Conservation (phyloP, 2,329 filamentous ascomycete genomes). For the Podosphaera leucotricha region DNA sequence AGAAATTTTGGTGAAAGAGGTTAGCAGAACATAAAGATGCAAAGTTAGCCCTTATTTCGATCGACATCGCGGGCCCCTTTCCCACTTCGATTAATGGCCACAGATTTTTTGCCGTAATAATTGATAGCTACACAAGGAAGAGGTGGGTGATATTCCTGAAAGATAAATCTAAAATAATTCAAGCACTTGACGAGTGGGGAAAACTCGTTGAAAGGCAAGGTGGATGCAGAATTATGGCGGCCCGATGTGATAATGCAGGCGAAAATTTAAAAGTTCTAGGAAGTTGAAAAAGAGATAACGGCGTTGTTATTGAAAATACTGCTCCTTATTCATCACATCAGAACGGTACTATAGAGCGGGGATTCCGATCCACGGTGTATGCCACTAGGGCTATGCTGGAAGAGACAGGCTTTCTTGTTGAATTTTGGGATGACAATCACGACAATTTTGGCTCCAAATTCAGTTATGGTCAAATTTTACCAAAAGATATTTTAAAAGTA, state of each 20-base stretch:
- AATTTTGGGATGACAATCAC: no score
- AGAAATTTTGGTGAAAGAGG: background rate
- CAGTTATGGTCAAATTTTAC: no score
- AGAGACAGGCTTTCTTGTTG: no score
- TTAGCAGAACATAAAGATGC: background rate
- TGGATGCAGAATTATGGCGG: background rate
- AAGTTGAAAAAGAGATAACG: background rate
- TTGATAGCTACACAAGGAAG: background rate
- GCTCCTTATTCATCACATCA: no score
- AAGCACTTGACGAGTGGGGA: background rate
- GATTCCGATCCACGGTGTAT: no score
- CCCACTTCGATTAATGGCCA: background rate
- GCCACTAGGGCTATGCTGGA: no score
- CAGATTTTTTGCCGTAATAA: background rate
- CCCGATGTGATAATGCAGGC: background rate
- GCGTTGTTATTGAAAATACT: no score
- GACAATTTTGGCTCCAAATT: no score
- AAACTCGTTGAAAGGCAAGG: background rate
- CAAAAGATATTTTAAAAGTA: no score
- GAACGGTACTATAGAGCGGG: no score
- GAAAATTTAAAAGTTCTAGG: background rate
- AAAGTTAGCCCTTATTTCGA: background rate
- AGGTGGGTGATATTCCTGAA: background rate
- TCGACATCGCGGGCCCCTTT: background rate
- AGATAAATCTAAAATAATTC: background rate